Evolutionary conservation across 2,329 filamentous ascomycete genomes (phyloP).

Genomic region (Clonostachys rhizophaga): DNA sequence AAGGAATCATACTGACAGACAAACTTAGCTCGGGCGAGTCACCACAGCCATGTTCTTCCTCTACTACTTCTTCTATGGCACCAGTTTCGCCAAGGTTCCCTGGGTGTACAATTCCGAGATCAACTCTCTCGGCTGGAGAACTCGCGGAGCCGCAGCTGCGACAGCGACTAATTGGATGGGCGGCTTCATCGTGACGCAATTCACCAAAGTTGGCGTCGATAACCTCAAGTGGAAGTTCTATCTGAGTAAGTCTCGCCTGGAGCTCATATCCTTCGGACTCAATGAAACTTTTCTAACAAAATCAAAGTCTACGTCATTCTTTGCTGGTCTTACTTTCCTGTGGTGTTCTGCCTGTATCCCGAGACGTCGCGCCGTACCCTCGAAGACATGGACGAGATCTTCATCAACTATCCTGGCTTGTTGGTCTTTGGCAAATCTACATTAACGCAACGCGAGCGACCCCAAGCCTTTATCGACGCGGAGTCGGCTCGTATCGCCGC

Average conservation of each 20-base stretch:
- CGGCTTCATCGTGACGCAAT: constrained; percentile 35
- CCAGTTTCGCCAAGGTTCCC: constrained; percentile 28
- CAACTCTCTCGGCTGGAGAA: constrained; percentile 33
- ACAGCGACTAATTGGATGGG: constrained; percentile 38
- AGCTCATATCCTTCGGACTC: background rate
- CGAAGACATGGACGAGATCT: constrained; percentile 43
- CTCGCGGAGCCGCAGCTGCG: constrained; percentile 33
- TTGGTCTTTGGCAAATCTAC: constrained; percentile 23
- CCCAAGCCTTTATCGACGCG: constrained; percentile 25
- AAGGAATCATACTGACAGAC: background rate
- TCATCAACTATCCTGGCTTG: constrained; percentile 18
- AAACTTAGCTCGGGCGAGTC: constrained; percentile 23
- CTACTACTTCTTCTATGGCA: constrained; percentile 34
- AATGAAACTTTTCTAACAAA: background rate
- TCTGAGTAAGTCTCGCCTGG: constrained; percentile 20
- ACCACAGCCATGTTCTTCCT: constrained; percentile 35
- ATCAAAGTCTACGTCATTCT: constrained; percentile 19
- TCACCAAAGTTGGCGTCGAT: constrained; percentile 34
- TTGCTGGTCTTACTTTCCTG: constrained; percentile 25
- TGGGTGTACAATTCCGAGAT: constrained; percentile 37
- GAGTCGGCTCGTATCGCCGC: constrained; percentile 19
- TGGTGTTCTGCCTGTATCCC: constrained; percentile 43
- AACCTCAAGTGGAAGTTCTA: constrained; percentile 35
- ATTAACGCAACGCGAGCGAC: constrained; percentile 26
- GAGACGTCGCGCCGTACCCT: constrained; percentile 40